Percentiles rank a stretch among this genome's conserved stretches.
Evolutionary conservation across 352 stramenopile species (phyloP).

Genomic region (Phytophthora tentaculata): DNA sequence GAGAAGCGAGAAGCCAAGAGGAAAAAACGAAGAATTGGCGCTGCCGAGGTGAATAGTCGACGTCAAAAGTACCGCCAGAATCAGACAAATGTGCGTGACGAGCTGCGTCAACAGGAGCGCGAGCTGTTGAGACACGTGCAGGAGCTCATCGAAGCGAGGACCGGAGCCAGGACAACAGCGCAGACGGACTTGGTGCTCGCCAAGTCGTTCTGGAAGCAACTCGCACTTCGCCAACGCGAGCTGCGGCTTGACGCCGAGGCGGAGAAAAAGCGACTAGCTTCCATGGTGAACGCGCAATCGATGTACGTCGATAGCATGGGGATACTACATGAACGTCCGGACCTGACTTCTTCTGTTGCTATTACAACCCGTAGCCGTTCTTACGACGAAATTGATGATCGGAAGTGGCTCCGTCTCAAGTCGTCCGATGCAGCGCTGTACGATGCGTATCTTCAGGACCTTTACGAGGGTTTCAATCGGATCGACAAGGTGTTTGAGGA

Average conservation of each 20-base stretch:
- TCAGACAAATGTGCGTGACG: neutral
- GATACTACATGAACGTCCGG: too few species aligned
- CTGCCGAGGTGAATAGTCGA: too few species aligned
- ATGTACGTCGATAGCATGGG: neutral
- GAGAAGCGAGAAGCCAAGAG: too few species aligned
- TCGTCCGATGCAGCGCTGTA: neutral
- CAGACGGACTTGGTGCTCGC: neutral
- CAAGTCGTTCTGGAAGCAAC: neutral
- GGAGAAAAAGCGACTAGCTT: neutral
- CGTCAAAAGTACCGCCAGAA: neutral
- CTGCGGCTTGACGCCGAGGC: neutral
- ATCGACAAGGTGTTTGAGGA: neutral
- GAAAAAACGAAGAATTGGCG: too few species aligned
- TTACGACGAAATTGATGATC: neutral
- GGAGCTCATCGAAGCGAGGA: neutral
- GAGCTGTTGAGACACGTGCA: neutral
- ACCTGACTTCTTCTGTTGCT: neutral
- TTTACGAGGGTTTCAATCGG: neutral
- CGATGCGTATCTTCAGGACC: neutral
- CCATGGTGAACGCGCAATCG: neutral
- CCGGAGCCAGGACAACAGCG: neutral
- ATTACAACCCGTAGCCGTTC: neutral
- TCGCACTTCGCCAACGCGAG: neutral
- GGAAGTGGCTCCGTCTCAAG: neutral
- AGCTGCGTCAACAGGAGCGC: neutral